Evolutionary conservation across 352 stramenopile genomes (phyloP).

Genomic region (Phytophthora agathidicida): DNA sequence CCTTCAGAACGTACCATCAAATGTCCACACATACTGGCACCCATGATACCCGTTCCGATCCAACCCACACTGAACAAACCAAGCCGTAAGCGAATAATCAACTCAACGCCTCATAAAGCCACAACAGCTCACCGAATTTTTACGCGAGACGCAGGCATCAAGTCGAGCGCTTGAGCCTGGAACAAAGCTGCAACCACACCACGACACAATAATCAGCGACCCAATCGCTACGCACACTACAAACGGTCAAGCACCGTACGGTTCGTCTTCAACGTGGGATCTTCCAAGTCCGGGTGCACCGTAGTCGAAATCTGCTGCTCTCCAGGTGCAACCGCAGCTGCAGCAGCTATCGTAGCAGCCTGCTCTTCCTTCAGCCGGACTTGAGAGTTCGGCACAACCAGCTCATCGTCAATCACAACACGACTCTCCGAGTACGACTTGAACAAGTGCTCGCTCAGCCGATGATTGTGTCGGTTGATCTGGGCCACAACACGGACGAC

Average conservation of each 20-base stretch:
- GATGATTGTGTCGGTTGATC: conserved; percentile 89
- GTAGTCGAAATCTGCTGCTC: conserved; percentile 41
- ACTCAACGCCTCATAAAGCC: no score
- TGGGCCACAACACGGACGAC: conserved; percentile 84
- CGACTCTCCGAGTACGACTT: conserved; percentile 88
- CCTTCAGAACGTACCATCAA: conserved; percentile 62
- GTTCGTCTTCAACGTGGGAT: conserved; percentile 55
- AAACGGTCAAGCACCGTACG: conserved; percentile 32
- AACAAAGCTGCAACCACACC: conserved; percentile 47
- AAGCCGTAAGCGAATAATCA: background rate
- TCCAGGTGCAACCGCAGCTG: conserved; percentile 24
- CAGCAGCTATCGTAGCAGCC: background rate
- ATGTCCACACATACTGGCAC: conserved; percentile 88
- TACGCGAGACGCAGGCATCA: conserved; percentile 57
- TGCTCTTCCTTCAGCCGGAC: conserved; percentile 60
- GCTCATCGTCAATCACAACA: conserved; percentile 86
- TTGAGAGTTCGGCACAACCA: conserved; percentile 56
- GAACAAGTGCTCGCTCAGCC: conserved; percentile 85
- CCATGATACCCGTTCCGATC: conserved; percentile 91
- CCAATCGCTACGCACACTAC: background rate
- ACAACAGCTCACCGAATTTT: conserved; percentile 56
- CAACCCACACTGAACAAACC: conserved; percentile 67
- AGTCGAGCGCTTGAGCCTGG: conserved; percentile 59
- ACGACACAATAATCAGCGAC: conserved; percentile 13
- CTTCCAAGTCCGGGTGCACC: conserved; percentile 52